These are phyloP conservation scores for Saccharomyces mikatae DNA, from an alignment of 805 yeast genomes.

Conservation along the genomic window DNA sequence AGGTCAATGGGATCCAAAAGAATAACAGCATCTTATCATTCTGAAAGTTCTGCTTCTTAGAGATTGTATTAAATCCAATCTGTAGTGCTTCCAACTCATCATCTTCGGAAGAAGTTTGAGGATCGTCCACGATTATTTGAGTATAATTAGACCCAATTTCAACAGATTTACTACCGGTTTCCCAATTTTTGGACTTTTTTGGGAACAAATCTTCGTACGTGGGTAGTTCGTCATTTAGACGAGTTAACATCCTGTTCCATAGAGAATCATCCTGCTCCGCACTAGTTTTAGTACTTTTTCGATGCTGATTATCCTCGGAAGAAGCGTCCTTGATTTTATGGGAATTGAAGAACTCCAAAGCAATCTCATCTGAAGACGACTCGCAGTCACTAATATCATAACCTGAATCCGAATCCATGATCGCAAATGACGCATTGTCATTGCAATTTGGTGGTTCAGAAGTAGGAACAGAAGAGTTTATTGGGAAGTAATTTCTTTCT, in stretches of 20 bases:
- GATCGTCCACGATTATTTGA: conserved; percentile 11
- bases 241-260: conserved; percentile 30
- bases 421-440: conserved; percentile 26
- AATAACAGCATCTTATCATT: conserved; percentile 81
- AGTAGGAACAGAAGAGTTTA: not conserved
- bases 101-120: conserved; percentile 27
- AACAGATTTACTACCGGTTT: not conserved
- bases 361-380: conserved; percentile 3
- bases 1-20: conserved; percentile 81
- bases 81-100: conserved; percentile 29
- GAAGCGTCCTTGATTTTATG: conserved; percentile 4
- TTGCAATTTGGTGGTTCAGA: conserved; percentile 13
- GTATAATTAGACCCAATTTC: not conserved
- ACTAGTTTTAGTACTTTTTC: not conserved
- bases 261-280: conserved; percentile 12
- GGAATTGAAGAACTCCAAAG: conserved; percentile 1
- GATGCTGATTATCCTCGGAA: not conserved
- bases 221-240: conserved; percentile 43
- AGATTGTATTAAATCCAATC: conserved; percentile 32
- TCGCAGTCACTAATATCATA: conserved; percentile 19
- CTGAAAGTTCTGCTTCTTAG: conserved; percentile 38
- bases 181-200: not conserved
- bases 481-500: not conserved
- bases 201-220: conserved; percentile 68
- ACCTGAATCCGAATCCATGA: conserved; percentile 24